Evolutionary conservation across 1,284 basidiomycete species (phyloP), one percentile per base, ranked within the genome.

Genomic region (Stygiomarasmius scandens): DNA sequence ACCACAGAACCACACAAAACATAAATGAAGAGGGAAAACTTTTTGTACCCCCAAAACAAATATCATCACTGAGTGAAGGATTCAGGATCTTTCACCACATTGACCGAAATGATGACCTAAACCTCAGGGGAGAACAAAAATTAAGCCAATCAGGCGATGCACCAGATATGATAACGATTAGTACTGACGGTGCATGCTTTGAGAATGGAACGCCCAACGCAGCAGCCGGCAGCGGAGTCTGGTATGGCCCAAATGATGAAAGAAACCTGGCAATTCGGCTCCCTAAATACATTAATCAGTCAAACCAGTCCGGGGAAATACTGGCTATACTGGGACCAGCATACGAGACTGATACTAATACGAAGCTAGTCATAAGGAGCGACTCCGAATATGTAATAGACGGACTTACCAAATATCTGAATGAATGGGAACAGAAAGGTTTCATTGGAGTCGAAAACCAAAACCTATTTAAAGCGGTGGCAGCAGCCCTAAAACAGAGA

Each of bases 341-440:
- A 14, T 25, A 25, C 22, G 11, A 47, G 23, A 20, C 6, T 23
- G 25, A 5, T 5, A 12, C 45, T 14, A 24, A 23, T 12, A 47
- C 22, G 12, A 25, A 47, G 23, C 22, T 24, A 19, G 12, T 10
- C 10, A 22, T 55, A 16, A 38, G 23, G 11, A 55, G 54, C 25
- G 46, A 48, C 22, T 48, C 46, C 2, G 48, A 38, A 22, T 41
- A 23, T 9, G 36, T 53, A 0, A 66, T 68, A 6, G 56, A 66
- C 2, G 60, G 61, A 2, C 57, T 71, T 0, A 69, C 66, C 0
- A 53, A 29, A n/a, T 32, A 64, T 51, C 57, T 69, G 0, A 8
- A 25, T 11, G 51, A 46, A 25, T 62, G 61, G 56, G 69, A 70
- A 55, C 55, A 68, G 25, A 19, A 44, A 1, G 68, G 67, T 1